A percentile compares a stretch with the other conserved stretches of the same genome.
Conservation (phyloP, 331 rosid species). For the Phaseolus coccineus region DNA sequence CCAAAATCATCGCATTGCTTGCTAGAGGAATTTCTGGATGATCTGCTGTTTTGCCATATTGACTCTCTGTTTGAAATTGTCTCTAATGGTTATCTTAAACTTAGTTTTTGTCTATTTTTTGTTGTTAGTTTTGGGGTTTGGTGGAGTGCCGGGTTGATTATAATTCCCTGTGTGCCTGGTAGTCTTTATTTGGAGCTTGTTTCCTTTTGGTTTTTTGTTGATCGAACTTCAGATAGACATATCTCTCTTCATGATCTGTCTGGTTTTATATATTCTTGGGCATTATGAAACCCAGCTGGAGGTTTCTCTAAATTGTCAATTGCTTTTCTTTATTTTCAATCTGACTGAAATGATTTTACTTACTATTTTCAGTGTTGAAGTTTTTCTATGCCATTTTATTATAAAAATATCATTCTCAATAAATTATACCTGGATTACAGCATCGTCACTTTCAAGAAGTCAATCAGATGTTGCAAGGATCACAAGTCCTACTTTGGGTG, state of each 20-base stretch:
- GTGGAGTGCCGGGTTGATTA: slow-evolving; percentile 25
- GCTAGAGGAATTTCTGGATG: slow-evolving; percentile 5
- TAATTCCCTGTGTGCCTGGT: slow-evolving; percentile 22
- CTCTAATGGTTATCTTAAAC: not conserved
- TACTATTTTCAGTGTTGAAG: slow-evolving; percentile 7
- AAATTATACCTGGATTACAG: slow-evolving; percentile 53
- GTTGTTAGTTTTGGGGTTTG: slow-evolving; percentile 28
- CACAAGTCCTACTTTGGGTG: slow-evolving; percentile 59
- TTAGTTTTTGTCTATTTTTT: slow-evolving; percentile 21
- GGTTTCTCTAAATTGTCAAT: slow-evolving; percentile 8
- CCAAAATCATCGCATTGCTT: not conserved
- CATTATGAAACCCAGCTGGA: slow-evolving; percentile 15
- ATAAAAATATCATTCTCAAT: slow-evolving; percentile 34
- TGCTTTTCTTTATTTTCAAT: slow-evolving; percentile 22
- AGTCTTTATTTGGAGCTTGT: slow-evolving; percentile 13
- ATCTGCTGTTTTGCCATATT: slow-evolving; percentile 1
- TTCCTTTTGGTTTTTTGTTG: slow-evolving; percentile 11
- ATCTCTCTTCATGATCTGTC: slow-evolving; percentile 28
- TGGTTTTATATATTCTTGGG: slow-evolving; percentile 32
- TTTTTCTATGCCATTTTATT: not conserved
- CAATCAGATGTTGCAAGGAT: slow-evolving; percentile 72
- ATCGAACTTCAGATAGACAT: slow-evolving; percentile 12
- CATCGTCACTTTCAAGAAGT: slow-evolving; percentile 74
- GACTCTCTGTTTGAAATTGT: slow-evolving; percentile 1
- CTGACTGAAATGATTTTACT: slow-evolving; percentile 34